A percentile compares a stretch with the other conserved stretches of the same genome.
Conservation (phyloP, 371 early-diverging fungal species). For the Mortierella sp. region DNA sequence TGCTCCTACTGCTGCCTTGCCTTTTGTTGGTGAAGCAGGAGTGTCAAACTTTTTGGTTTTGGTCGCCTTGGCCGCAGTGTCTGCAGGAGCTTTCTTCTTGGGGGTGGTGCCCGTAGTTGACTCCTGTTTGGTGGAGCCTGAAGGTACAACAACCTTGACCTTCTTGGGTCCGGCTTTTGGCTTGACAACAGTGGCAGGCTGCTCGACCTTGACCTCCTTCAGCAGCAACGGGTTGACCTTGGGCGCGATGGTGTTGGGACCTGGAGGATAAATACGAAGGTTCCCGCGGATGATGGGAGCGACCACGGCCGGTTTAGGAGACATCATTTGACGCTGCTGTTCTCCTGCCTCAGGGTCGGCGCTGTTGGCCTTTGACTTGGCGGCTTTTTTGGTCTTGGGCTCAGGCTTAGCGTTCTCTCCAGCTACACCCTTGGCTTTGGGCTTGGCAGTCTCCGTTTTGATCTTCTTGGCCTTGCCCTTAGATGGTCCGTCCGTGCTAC, state of each 20-base stretch:
- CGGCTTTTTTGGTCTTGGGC: constrained; percentile 22
- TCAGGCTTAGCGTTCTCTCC: constrained; percentile 6
- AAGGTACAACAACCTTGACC: constrained; percentile 1
- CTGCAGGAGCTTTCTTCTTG: constrained; percentile 2
- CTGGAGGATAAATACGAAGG: constrained; percentile 52
- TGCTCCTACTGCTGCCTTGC: constrained; percentile 15
- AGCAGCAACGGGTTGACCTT: constrained; percentile 13
- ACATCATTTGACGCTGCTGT: not conserved
- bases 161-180: constrained; percentile 27
- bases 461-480: constrained; percentile 31
- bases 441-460: constrained; percentile 28
- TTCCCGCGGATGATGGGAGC: constrained; percentile 54
- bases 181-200: not conserved
- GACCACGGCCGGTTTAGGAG: constrained; percentile 17
- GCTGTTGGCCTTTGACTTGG: not conserved
- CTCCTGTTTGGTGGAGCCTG: constrained; percentile 7
- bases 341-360: constrained; percentile 2
- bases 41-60: constrained; percentile 15
- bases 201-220: constrained; percentile 1
- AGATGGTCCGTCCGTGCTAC: not conserved
- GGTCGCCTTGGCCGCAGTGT: not conserved
- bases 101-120: not conserved
- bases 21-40: constrained; percentile 8
- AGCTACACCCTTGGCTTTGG: constrained; percentile 18
- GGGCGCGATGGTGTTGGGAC: constrained; percentile 37